phyloP scores from a whole-genome alignment of 768 basidiomycete genomes.

The Calocybe cyanea region DNA sequence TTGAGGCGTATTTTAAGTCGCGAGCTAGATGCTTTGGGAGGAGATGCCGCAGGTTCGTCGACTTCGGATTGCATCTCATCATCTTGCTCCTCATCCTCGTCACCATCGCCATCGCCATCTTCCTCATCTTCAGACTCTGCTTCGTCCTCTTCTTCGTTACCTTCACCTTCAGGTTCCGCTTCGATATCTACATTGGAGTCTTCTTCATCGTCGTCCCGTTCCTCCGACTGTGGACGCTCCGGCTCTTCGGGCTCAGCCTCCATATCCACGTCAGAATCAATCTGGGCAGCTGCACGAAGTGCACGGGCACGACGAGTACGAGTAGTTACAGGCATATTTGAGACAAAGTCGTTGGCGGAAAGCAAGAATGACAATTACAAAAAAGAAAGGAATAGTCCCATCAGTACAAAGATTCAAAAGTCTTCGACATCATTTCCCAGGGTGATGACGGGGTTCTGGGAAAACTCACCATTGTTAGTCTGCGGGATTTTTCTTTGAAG shows the following conservation, averaged over 20 bases:
- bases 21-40: constrained; percentile 8
- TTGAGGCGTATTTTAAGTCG: constrained; percentile 18
- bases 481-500: constrained; percentile 5
- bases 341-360: neutral
- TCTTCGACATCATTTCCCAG: constrained; percentile 21
- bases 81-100: constrained; percentile 39
- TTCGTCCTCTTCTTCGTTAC: constrained; percentile 27
- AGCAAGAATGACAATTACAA: constrained; percentile 6
- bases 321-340: constrained; percentile 16
- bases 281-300: constrained; percentile 8
- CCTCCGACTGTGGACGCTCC: constrained; percentile 18
- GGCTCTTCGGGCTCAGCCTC: constrained; percentile 7
- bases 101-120: constrained; percentile 23
- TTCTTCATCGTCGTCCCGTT: constrained; percentile 24
- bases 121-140: constrained; percentile 14
- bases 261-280: constrained; percentile 16
- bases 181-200: constrained; percentile 34
- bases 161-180: constrained; percentile 37
- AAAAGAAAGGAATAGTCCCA: constrained; percentile 4
- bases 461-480: constrained; percentile 12
- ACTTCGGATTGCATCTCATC: constrained; percentile 22
- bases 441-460: constrained; percentile 1
- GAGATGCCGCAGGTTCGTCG: neutral
- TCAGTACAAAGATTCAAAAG: constrained; percentile 7
- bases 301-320: constrained; percentile 15